Percentiles rank a stretch among this genome's conserved stretches.
phyloP scores from a whole-genome alignment of 768 basidiomycete species.

The Termitomyces sp. region DNA sequence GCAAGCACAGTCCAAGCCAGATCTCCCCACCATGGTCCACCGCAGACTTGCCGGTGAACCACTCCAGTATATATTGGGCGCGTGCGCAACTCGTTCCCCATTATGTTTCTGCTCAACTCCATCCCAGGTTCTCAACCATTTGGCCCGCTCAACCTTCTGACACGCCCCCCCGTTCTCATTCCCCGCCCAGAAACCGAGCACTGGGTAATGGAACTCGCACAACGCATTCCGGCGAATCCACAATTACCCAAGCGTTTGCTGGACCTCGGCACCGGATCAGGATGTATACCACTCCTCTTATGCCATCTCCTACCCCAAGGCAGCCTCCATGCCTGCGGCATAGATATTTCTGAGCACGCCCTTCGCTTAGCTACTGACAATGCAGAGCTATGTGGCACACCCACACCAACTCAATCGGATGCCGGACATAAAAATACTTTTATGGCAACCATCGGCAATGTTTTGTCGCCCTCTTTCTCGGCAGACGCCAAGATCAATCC shows the following conservation, averaged over 20 bases:
- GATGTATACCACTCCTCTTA: conserved; percentile 86
- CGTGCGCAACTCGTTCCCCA: conserved; percentile 16
- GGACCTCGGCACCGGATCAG: conserved; percentile 92
- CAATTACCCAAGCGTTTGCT: conserved; percentile 43
- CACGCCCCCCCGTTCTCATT: conserved; percentile 79
- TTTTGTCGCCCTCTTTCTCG: conserved; percentile 41
- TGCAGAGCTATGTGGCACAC: conserved; percentile 34
- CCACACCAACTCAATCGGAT: conserved; percentile 18
- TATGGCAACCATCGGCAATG: conserved; percentile 30
- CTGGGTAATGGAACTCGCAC: conserved; percentile 62
- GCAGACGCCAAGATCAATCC: conserved; percentile 25
- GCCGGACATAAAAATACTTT: conserved; percentile 30
- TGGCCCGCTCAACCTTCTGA: conserved; percentile 70
- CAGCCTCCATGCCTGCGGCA: conserved; percentile 47
- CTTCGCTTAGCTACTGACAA: conserved; percentile 45
- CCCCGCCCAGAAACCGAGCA: conserved; percentile 94
- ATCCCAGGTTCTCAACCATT: conserved; percentile 76
- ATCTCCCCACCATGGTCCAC: conserved; percentile 42
- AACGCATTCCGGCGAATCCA: conserved; percentile 31
- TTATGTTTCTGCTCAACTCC: conserved; percentile 11
- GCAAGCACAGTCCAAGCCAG: conserved; percentile 12
- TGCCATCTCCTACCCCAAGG: conserved; percentile 58
- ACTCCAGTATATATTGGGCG: conserved; percentile 88
- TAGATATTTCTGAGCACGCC: conserved; percentile 67
- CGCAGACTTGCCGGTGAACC: conserved; percentile 70